Evolutionary conservation across 768 basidiomycete species (phyloP).

Genomic region (Clitopilus passeckerianus): DNA sequence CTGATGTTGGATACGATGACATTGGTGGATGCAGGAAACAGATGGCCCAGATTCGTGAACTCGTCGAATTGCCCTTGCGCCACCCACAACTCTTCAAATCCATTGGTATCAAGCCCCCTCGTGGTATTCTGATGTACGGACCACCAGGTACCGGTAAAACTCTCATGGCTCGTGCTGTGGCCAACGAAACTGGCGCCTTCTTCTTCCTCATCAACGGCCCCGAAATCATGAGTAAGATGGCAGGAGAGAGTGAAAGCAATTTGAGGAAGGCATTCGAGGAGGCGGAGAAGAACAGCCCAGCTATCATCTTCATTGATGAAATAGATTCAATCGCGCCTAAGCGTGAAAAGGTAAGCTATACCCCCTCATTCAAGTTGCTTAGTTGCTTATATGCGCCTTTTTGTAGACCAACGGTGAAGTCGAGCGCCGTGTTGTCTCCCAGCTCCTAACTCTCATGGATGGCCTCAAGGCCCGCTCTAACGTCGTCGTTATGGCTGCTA

Average conservation of each 20-base stretch:
- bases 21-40: slow-evolving; percentile 99
- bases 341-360: slow-evolving; percentile 85
- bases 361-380: background rate
- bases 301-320: slow-evolving; percentile 99
- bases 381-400: background rate
- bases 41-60: slow-evolving; percentile 99
- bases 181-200: slow-evolving; percentile 99
- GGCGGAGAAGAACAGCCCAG: slow-evolving; percentile 98
- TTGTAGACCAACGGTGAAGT: slow-evolving; percentile 96
- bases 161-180: slow-evolving; percentile 98
- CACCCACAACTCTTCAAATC: slow-evolving; percentile 99
- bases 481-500: slow-evolving; percentile 99
- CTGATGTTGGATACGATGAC: slow-evolving; percentile 98
- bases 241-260: slow-evolving; percentile 97
- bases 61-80: slow-evolving; percentile 95
- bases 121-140: slow-evolving; percentile 98
- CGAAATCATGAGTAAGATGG: slow-evolving; percentile 99
- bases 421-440: slow-evolving; percentile 98
- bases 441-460: slow-evolving; percentile 98
- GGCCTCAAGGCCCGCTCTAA: slow-evolving; percentile 98
- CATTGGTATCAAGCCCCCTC: slow-evolving; percentile 99
- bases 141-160: slow-evolving; percentile 99
- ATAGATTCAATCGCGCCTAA: slow-evolving; percentile 99
- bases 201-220: slow-evolving; percentile 99
- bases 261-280: slow-evolving; percentile 98